A percentile compares a stretch with the other conserved stretches of the same genome.
Evolutionary conservation across 2,329 filamentous ascomycete genomes (phyloP).

Genomic region (Cercospora citrullina): DNA sequence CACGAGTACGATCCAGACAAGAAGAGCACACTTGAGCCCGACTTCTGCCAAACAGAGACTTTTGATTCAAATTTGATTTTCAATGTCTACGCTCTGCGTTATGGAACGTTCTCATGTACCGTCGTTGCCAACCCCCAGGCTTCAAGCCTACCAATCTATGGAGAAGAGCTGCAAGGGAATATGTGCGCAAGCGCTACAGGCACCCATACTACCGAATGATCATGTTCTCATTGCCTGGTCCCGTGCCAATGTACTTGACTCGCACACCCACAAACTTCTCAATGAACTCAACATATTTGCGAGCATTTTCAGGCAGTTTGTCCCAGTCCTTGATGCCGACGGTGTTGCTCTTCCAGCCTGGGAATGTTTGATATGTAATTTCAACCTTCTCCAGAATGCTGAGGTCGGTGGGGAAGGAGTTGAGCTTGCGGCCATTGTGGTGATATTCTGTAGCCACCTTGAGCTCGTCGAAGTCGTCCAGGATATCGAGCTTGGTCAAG

Average conservation of each 20-base stretch:
- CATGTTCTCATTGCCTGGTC: constrained; percentile 65
- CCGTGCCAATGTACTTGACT: constrained; percentile 67
- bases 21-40: neutral
- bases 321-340: constrained; percentile 60
- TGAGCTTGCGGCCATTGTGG: constrained; percentile 56
- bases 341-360: constrained; percentile 68
- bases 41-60: no score
- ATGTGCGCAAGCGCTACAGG: neutral
- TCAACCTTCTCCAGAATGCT: constrained; percentile 59
- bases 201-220: constrained; percentile 49
- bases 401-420: constrained; percentile 66
- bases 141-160: neutral
- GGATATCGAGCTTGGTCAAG: constrained; percentile 67
- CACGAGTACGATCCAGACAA: neutral
- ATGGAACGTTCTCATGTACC: neutral
- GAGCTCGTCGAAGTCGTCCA: constrained; percentile 72
- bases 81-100: neutral
- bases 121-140: constrained; percentile 7
- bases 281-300: constrained; percentile 66
- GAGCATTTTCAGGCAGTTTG: constrained; percentile 64
- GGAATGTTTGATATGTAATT: constrained; percentile 67
- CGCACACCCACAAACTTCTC: constrained; percentile 65
- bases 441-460: constrained; percentile 73
- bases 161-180: neutral
- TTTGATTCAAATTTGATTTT: neutral